Conservation (phyloP, 768 basidiomycete species). For the Galerina marginata region DNA sequence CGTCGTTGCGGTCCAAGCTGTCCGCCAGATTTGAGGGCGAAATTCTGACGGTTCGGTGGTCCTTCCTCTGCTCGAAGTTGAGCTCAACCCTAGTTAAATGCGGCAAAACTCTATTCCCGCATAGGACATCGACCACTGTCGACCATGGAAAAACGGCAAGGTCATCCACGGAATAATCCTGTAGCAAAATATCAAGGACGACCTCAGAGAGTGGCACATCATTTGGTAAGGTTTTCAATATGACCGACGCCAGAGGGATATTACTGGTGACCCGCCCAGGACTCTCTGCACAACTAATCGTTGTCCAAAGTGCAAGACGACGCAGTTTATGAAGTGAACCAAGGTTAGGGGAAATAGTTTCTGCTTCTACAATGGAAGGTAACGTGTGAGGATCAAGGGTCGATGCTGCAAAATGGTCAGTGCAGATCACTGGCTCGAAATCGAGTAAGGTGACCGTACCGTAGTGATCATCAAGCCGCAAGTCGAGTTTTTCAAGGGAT, state of each 20-base stretch:
- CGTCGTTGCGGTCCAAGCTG: not conserved
- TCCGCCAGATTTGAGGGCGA: not conserved
- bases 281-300: not conserved
- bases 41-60: not conserved
- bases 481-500: not conserved
- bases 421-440: not conserved
- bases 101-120: not conserved
- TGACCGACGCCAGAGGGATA: not conserved
- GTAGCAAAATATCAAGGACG: not conserved
- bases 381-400: too few species aligned
- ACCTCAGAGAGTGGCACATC: not conserved
- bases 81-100: not conserved
- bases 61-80: not conserved
- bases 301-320: not conserved
- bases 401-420: not conserved
- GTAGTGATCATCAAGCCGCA: not conserved
- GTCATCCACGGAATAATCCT: too few species aligned
- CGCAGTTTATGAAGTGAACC: not conserved
- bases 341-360: not conserved
- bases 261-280: too few species aligned
- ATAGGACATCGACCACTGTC: not conserved
- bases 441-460: not conserved
- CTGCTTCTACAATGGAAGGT: not conserved
- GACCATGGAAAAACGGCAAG: not conserved
- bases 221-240: not conserved